Evolutionary conservation across 2,329 filamentous ascomycete species (phyloP).

Genomic region (Diaporthe helianthi): DNA sequence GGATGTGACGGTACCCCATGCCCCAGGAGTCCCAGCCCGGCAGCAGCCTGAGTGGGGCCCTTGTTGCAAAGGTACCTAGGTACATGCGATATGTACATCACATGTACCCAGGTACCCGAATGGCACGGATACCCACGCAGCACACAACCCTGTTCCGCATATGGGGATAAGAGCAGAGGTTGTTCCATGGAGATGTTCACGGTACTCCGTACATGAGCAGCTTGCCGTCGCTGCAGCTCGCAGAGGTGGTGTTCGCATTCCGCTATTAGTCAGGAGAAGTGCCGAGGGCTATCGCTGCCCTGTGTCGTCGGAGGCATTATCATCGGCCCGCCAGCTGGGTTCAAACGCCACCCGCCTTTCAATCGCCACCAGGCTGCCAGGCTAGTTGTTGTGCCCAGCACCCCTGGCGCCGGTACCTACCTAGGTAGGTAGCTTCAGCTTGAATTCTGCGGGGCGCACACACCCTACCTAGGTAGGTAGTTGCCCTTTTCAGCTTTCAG

Average conservation of each 20-base stretch:
- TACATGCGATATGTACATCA: no score
- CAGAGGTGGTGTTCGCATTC: background rate
- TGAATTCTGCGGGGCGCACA: background rate
- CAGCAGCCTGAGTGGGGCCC: background rate
- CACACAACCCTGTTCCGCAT: background rate
- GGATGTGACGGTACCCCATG: conserved; percentile 12
- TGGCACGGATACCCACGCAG: conserved; percentile 2
- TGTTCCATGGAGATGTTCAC: background rate
- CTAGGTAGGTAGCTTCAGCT: background rate
- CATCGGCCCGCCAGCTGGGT: conserved; percentile 27
- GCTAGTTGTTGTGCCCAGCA: background rate
- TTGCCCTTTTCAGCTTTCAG: background rate
- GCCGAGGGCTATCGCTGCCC: background rate
- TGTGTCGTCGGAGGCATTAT: conserved; percentile 7
- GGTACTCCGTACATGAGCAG: background rate
- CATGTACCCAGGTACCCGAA: background rate
- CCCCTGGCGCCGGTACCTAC: background rate
- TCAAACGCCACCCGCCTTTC: background rate
- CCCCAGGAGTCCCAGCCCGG: background rate
- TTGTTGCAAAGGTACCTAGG: background rate
- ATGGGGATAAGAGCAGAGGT: background rate
- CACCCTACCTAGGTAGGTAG: background rate
- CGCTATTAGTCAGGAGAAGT: background rate
- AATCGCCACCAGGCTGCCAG: background rate
- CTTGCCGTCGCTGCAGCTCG: background rate